Percentiles rank a stretch among this genome's conserved stretches.
Conservation (phyloP, 2,329 filamentous ascomycete genomes). For the Trichoderma oligosporum region DNA sequence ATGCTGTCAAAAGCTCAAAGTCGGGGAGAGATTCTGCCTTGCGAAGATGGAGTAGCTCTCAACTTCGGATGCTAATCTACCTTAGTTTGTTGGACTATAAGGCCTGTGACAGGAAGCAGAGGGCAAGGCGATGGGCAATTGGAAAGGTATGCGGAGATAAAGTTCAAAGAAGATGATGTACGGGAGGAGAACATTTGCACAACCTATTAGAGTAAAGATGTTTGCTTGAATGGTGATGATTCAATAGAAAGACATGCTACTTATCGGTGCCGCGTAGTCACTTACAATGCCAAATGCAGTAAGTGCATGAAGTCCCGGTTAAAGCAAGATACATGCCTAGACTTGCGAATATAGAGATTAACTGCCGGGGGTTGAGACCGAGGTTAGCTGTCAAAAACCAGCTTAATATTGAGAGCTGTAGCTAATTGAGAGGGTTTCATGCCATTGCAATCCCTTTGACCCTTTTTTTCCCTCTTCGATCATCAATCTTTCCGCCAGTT, state of each 20-base stretch:
- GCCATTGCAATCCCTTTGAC: background rate
- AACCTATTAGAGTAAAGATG: background rate
- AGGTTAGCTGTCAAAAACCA: background rate
- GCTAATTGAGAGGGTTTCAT: background rate
- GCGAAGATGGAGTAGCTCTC: background rate
- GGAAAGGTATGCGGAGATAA: constrained; percentile 8
- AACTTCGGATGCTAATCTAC: background rate
- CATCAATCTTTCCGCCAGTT: too few relatives aligned
- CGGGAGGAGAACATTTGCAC: background rate
- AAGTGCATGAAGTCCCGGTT: background rate
- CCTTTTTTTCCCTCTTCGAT: background rate
- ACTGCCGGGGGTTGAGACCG: background rate
- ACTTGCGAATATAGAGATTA: background rate
- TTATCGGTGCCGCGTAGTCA: background rate
- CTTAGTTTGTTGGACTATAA: background rate
- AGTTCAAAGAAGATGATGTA: constrained; percentile 10
- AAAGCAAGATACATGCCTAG: background rate
- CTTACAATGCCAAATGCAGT: constrained; percentile 3
- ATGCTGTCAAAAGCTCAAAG: background rate
- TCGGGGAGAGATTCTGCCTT: background rate
- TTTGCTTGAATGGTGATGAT: background rate
- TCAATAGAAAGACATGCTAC: background rate
- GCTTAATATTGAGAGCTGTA: background rate
- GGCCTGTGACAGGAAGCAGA: background rate
- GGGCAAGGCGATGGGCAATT: background rate